Percentiles rank a stretch among this genome's conserved stretches.
phyloP scores from a whole-genome alignment of 352 stramenopile genomes.

The Phytophthora syringae region DNA sequence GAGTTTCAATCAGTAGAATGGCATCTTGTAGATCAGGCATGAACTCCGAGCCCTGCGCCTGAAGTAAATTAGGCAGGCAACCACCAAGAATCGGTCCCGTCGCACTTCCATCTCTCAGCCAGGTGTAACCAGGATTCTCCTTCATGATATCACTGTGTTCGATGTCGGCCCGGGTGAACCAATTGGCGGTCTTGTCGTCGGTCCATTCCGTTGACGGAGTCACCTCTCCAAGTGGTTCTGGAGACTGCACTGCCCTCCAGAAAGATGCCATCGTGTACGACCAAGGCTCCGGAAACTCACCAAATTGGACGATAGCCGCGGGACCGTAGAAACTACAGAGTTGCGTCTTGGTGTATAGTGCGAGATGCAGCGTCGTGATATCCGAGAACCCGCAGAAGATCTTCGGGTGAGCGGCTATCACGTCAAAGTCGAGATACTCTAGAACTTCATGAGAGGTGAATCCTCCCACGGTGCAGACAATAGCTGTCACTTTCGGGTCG shows the following conservation, averaged over 20 bases:
- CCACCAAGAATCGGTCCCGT: conserved; percentile 52
- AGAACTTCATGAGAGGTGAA: conserved; percentile 69
- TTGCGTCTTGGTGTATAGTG: conserved; percentile 45
- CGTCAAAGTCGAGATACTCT: conserved; percentile 64
- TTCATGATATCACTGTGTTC: conserved; percentile 48
- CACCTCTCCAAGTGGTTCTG: conserved; percentile 40
- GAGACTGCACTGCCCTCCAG: conserved; percentile 32
- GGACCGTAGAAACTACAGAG: conserved; percentile 72
- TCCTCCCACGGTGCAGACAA: conserved; percentile 64
- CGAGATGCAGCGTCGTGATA: conserved; percentile 68
- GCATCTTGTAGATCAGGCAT: conserved; percentile 47
- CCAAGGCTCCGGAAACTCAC: conserved; percentile 57
- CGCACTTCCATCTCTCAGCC: conserved; percentile 43
- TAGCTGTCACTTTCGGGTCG: conserved; percentile 46
- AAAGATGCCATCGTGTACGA: conserved; percentile 57
- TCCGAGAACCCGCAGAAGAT: conserved; percentile 71
- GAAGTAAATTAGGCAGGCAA: conserved; percentile 64
- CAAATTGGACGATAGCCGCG: conserved; percentile 61
- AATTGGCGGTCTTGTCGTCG: conserved; percentile 72
- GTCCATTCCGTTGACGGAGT: conserved; percentile 55
- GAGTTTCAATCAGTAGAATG: conserved; percentile 64
- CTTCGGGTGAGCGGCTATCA: conserved; percentile 49
- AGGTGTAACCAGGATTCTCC: conserved; percentile 51
- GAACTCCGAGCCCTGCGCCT: conserved; percentile 56
- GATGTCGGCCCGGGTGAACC: conserved; percentile 54